These are phyloP conservation scores for Eurotiales sp. DNA, from an alignment of 2,329 filamentous ascomycete species.

Conservation along the genomic window DNA sequence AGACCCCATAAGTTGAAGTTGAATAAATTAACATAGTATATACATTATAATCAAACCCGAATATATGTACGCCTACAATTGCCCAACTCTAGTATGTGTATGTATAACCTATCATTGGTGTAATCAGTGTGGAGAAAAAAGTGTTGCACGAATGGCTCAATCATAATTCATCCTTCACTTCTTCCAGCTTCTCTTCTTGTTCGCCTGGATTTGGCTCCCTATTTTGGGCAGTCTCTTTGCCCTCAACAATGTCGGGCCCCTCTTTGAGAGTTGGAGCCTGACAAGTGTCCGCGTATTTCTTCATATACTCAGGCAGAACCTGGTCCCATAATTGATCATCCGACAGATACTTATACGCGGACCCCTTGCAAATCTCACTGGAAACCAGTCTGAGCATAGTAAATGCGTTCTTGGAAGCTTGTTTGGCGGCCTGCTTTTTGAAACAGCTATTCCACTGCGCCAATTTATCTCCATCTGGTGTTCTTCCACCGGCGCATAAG, in stretches of 20 bases:
- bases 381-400: constrained; percentile 14
- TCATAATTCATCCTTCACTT: constrained; percentile 12
- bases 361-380: constrained; percentile 14
- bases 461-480: constrained; percentile 4
- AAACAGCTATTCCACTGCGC: constrained; percentile 14
- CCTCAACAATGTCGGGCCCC: background rate
- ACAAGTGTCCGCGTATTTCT: constrained; percentile 12
- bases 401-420: constrained; percentile 10
- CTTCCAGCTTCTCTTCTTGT: background rate
- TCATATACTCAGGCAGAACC: constrained; percentile 14
- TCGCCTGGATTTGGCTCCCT: background rate
- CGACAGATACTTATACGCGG: constrained; percentile 9
- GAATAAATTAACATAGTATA: background rate
- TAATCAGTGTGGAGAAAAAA: background rate
- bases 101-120: background rate
- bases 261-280: background rate
- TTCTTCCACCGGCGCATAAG: constrained; percentile 6
- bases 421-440: constrained; percentile 12
- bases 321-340: constrained; percentile 10
- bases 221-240: background rate
- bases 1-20: background rate
- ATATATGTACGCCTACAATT: background rate
- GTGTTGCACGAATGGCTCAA: background rate
- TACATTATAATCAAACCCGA: background rate
- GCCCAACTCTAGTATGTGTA: background rate